Evolutionary conservation across 1,139 yeast genomes (phyloP).

Genomic region (Yamadazyma atmosphaerica): DNA sequence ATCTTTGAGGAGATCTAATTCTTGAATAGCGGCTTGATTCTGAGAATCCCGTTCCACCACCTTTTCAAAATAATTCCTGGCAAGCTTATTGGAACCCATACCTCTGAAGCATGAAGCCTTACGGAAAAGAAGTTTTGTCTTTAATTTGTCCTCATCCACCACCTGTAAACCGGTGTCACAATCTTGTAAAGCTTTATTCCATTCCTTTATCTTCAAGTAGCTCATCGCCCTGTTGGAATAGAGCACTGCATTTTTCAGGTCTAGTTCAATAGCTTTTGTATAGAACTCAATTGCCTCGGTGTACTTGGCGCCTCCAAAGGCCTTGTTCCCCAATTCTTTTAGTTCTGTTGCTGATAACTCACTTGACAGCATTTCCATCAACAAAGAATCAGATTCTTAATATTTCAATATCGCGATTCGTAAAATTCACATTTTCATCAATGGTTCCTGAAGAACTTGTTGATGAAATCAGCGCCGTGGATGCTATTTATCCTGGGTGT

Average conservation of each 20-base stretch:
- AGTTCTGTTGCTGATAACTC: slow-evolving; percentile 16
- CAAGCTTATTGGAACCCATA: slow-evolving; percentile 29
- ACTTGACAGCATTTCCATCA: not conserved
- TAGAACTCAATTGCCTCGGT: slow-evolving; percentile 62
- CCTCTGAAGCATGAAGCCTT: slow-evolving; percentile 48
- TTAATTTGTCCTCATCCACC: slow-evolving; percentile 30
- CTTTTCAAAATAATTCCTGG: slow-evolving; percentile 34
- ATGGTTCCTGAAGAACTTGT: slow-evolving; percentile 56
- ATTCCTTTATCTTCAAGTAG: slow-evolving; percentile 54
- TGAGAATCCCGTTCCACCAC: slow-evolving; percentile 49
- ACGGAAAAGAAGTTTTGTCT: slow-evolving; percentile 59
- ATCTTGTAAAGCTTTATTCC: slow-evolving; percentile 59
- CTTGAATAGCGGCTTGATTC: slow-evolving; percentile 36
- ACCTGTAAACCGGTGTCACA: slow-evolving; percentile 56
- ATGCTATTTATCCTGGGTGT: slow-evolving; percentile 82
- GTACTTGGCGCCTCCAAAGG: slow-evolving; percentile 56
- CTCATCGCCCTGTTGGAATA: slow-evolving; percentile 83
- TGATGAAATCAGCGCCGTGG: slow-evolving; percentile 83
- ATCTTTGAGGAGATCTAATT: slow-evolving; percentile 16
- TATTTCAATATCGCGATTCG: not conserved
- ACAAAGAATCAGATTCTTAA: not conserved
- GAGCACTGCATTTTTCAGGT: slow-evolving; percentile 59
- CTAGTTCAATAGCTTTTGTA: slow-evolving; percentile 27
- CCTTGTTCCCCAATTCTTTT: slow-evolving; percentile 63
- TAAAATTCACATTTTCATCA: not conserved